Evolutionary conservation across 306 rosid genomes (phyloP).

Genomic region (Acacia crassicarpa): DNA sequence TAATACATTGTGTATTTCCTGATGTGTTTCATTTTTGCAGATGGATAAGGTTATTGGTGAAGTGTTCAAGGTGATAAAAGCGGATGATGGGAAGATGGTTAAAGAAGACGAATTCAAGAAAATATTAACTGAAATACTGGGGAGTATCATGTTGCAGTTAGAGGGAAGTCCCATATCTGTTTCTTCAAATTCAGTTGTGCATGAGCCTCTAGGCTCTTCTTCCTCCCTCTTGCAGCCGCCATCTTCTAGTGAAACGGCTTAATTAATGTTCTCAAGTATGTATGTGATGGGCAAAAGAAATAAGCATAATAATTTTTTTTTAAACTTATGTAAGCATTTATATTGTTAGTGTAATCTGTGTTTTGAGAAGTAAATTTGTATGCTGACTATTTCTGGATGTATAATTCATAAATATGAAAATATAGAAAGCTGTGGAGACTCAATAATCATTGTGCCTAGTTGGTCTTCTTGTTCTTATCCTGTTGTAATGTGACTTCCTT

Average conservation of each 20-base stretch:
- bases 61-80: conserved; percentile 52
- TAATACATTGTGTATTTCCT: background rate
- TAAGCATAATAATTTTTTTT: conserved; percentile 28
- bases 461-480: background rate
- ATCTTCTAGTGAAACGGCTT: conserved; percentile 38
- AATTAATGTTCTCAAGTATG: conserved; percentile 13
- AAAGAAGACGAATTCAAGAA: conserved; percentile 94
- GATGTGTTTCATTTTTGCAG: conserved; percentile 44
- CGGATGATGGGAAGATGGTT: conserved; percentile 58
- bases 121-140: conserved; percentile 59
- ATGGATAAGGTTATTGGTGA: conserved; percentile 69
- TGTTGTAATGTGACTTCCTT: background rate
- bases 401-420: conserved; percentile 12
- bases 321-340: conserved; percentile 1
- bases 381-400: background rate
- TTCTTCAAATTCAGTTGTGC: conserved; percentile 85
- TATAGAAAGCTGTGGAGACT: conserved; percentile 18
- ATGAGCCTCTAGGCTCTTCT: conserved; percentile 75
- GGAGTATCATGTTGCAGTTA: conserved; percentile 71
- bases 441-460: background rate
- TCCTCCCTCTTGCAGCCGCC: conserved; percentile 79
- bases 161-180: conserved; percentile 70
- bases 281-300: conserved; percentile 15
- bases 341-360: conserved; percentile 29
- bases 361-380: conserved; percentile 7